A percentile compares a stretch with the other conserved stretches of the same genome.
Evolutionary conservation across 495 filamentous ascomycete genomes (phyloP).

Genomic region (Penicillium coffeae): DNA sequence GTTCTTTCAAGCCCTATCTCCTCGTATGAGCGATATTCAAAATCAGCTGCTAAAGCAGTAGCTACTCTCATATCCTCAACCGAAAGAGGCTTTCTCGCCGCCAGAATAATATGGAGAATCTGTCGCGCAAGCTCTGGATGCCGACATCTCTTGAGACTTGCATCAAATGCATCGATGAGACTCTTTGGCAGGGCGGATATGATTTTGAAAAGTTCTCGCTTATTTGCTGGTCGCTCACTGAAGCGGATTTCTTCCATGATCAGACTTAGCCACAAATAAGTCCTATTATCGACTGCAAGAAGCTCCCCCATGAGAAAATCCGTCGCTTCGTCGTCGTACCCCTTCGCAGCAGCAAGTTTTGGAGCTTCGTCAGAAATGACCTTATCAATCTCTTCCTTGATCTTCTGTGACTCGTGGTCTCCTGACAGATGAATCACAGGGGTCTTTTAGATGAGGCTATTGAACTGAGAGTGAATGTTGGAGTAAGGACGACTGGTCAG

Average conservation of each 20-base stretch:
- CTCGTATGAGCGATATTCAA: constrained; percentile 8
- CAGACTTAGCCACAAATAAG: constrained; percentile 43
- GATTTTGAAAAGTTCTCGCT: constrained; percentile 6
- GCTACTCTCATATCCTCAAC: constrained; percentile 9
- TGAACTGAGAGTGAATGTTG: constrained; percentile 33
- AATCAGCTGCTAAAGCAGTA: constrained; percentile 2
- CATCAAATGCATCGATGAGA: constrained; percentile 7
- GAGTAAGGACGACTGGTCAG: constrained; percentile 47
- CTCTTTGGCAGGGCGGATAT: constrained; percentile 4
- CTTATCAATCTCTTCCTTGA: constrained; percentile 41
- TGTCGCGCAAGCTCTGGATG: constrained; percentile 9
- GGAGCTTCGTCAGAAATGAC: constrained; percentile 32
- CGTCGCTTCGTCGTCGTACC: constrained; percentile 16
- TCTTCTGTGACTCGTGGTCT: constrained; percentile 32
- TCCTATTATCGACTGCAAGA: constrained; percentile 26
- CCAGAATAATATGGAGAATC: constrained; percentile 5
- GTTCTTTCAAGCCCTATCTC: constrained; percentile 3
- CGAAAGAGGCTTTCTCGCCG: constrained; percentile 2
- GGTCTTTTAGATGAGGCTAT: constrained; percentile 10
- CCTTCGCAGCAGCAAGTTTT: constrained; percentile 13
- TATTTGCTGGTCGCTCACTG: constrained; percentile 7
- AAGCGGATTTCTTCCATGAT: constrained; percentile 8
- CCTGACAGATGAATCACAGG: constrained; percentile 38
- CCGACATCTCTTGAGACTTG: constrained; percentile 6
- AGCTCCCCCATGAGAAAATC: constrained; percentile 22